These are phyloP conservation scores for Ophiocordyceps camponoti-floridani DNA, from an alignment of 2,329 filamentous ascomycete genomes.

Conservation along the genomic window DNA sequence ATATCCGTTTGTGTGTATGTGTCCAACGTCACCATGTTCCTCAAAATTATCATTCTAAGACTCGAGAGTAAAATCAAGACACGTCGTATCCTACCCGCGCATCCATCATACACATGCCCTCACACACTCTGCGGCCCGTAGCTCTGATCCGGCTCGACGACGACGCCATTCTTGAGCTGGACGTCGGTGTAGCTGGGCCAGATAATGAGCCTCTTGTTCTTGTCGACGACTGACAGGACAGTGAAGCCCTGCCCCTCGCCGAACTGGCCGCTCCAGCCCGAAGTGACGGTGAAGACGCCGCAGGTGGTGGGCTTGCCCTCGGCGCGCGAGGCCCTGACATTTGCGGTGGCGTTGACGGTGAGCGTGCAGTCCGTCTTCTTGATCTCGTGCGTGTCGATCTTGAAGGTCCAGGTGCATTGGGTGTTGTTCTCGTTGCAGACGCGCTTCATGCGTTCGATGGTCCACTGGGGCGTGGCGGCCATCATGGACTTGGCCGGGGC, in stretches of 20 bases:
- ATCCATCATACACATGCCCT: neutral
- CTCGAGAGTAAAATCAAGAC: too few relatives aligned
- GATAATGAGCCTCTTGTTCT: constrained; percentile 22
- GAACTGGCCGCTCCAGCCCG: constrained; percentile 38
- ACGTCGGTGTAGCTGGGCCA: constrained; percentile 36
- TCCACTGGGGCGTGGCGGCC: constrained; percentile 21
- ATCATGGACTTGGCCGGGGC: constrained; percentile 22
- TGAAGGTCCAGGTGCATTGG: constrained; percentile 25
- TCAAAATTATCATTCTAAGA: neutral
- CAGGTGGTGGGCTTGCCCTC: constrained; percentile 23
- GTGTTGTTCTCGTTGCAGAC: constrained; percentile 19
- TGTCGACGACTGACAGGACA: constrained; percentile 29
- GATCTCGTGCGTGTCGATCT: constrained; percentile 18
- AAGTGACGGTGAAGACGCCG: constrained; percentile 31
- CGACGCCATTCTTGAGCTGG: constrained; percentile 23
- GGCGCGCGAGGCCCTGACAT: constrained; percentile 14
- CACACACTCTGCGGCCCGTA: constrained; percentile 14
- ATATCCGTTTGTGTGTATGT: neutral
- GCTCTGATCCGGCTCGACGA: constrained; percentile 30
- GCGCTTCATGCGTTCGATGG: constrained; percentile 20
- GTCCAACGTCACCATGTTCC: neutral
- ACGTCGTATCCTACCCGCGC: too few relatives aligned
- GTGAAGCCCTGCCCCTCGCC: constrained; percentile 34
- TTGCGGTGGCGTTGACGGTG: constrained; percentile 13
- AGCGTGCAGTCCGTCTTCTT: constrained; percentile 8